A percentile compares a stretch with the other conserved stretches of the same genome.
These are phyloP conservation scores for Euphorbia celastroides DNA, from an alignment of 441 rosid species.

Conservation along the genomic window DNA sequence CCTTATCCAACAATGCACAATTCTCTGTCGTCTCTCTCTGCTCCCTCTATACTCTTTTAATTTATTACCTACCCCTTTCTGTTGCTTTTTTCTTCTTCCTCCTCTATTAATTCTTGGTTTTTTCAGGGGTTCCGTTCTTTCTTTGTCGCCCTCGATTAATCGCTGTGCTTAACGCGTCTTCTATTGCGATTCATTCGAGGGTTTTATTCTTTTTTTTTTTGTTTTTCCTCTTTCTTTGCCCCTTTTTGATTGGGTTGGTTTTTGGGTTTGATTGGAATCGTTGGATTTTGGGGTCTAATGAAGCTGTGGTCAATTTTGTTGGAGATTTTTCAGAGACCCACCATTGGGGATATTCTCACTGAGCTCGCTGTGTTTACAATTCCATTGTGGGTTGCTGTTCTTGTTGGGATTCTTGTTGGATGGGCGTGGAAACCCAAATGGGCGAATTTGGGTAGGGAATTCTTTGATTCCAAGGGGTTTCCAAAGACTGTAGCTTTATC, in stretches of 20 bases:
- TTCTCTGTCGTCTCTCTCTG: conserved; percentile 1
- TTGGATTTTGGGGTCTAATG: conserved; percentile 23
- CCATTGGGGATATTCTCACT: conserved; percentile 33
- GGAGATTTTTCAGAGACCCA: conserved; percentile 40
- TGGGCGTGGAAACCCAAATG: conserved; percentile 94
- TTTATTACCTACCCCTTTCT: no score
- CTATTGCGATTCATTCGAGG: conserved; percentile 40
- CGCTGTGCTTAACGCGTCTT: conserved; percentile 35
- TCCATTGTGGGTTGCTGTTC: conserved; percentile 74
- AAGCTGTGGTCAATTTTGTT: conserved; percentile 36
- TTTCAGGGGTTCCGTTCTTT: neutral
- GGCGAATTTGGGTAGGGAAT: conserved; percentile 51
- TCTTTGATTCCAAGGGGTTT: conserved; percentile 25
- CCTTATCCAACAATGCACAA: conserved; percentile 35
- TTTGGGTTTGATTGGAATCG: neutral
- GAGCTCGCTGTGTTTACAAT: conserved; percentile 45
- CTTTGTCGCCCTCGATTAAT: conserved; percentile 33
- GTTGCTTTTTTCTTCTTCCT: neutral
- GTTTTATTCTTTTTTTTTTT: conserved; percentile 19
- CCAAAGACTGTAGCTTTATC: conserved; percentile 11
- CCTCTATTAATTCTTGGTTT: neutral
- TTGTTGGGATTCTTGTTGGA: conserved; percentile 73
- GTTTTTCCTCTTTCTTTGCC: neutral
- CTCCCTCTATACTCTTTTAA: neutral
- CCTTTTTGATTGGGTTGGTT: neutral